A percentile compares a stretch with the other conserved stretches of the same genome.
These are phyloP conservation scores for Mycena kentingensis DNA, from an alignment of 768 basidiomycete genomes.

Conservation along the genomic window DNA sequence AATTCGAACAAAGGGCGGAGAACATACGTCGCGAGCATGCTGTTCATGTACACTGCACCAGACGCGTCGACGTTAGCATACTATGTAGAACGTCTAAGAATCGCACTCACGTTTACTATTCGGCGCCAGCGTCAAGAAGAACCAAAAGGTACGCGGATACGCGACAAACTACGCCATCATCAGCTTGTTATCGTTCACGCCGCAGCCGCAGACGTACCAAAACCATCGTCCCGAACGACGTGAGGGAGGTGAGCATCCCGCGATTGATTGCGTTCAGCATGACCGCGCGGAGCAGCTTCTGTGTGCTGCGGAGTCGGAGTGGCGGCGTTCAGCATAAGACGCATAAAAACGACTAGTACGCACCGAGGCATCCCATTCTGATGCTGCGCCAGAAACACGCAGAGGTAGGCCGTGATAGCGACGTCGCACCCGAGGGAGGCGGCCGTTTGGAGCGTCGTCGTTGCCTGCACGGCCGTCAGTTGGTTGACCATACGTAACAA, in stretches of 20 bases:
- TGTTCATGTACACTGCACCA: constrained; percentile 20
- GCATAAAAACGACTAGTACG: not conserved
- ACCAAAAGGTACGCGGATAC: constrained; percentile 17
- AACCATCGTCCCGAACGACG: constrained; percentile 8
- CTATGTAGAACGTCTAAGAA: not conserved
- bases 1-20: too few species aligned
- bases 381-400: constrained; percentile 4
- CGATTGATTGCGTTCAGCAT: constrained; percentile 19
- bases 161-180: constrained; percentile 9
- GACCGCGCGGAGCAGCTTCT: constrained; percentile 8
- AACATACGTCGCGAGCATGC: constrained; percentile 21
- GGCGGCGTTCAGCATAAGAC: too few species aligned
- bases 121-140: constrained; percentile 17
- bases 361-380: constrained; percentile 13
- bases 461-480: not conserved
- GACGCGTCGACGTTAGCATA: not conserved
- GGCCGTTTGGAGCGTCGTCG: constrained; percentile 16
- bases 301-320: constrained; percentile 1
- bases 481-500: not conserved
- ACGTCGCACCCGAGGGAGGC: constrained; percentile 15
- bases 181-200: not conserved
- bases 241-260: constrained; percentile 13
- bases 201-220: constrained; percentile 1
- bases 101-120: constrained; percentile 15
- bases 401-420: constrained; percentile 12